Evolutionary conservation across 257 asterid genomes (phyloP).

Genomic region (Solanum chilense): DNA sequence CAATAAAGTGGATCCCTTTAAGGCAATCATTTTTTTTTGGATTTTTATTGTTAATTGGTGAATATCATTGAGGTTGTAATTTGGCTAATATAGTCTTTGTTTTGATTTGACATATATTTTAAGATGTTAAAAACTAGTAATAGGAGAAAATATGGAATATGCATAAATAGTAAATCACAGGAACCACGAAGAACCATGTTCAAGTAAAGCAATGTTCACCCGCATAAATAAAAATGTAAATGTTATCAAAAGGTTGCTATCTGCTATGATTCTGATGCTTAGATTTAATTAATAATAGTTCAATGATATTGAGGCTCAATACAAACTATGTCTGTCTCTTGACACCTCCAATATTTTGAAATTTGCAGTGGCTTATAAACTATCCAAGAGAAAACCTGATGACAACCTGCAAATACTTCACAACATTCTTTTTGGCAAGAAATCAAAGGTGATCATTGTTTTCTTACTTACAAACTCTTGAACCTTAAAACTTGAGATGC

Average conservation of each 20-base stretch:
- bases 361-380: constrained; percentile 73
- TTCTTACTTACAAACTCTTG: not conserved
- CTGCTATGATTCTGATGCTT: not conserved
- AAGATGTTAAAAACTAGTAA: not conserved
- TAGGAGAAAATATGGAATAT: not conserved
- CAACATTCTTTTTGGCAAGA: constrained; percentile 76
- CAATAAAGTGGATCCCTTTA: not conserved
- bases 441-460: constrained; percentile 46
- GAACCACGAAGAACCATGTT: not conserved
- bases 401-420: constrained; percentile 86
- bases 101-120: not conserved
- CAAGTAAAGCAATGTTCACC: not conserved
- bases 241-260: not conserved
- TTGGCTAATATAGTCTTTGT: not conserved
- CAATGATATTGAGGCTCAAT: not conserved
- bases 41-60: not conserved
- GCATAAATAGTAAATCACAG: not conserved
- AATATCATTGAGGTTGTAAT: not conserved
- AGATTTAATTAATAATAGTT: not conserved
- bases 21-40: not conserved
- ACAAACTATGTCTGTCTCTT: not conserved
- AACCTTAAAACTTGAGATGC: not conserved
- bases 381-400: constrained; percentile 90
- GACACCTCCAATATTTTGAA: not conserved
- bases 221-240: not conserved